These are phyloP conservation scores for Cryptococcus floricola DNA, from an alignment of 1,284 basidiomycete genomes.

Conservation along the genomic window DNA sequence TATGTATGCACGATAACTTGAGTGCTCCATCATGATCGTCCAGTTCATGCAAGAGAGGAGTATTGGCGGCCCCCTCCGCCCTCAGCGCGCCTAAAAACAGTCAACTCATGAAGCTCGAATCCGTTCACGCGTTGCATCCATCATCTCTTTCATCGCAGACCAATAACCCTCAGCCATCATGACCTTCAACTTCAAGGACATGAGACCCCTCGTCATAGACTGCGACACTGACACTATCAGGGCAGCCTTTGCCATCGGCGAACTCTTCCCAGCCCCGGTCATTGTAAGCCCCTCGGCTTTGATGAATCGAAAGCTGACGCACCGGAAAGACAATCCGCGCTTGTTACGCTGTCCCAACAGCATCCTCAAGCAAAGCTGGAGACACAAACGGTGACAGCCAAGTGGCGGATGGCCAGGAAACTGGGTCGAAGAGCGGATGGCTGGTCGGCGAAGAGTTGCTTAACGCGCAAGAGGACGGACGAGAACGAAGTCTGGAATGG, in stretches of 20 bases:
- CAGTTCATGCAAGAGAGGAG: too few relatives aligned
- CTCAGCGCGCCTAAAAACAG: neutral
- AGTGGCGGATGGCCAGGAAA: slow-evolving; percentile 10
- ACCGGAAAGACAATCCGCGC: slow-evolving; percentile 24
- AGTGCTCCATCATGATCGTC: too few relatives aligned
- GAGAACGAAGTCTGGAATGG: slow-evolving; percentile 62
- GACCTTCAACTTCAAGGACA: slow-evolving; percentile 21
- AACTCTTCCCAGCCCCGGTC: slow-evolving; percentile 31
- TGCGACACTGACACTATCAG: slow-evolving; percentile 37
- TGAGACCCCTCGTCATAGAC: slow-evolving; percentile 33
- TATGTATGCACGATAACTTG: neutral
- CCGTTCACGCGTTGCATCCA: neutral
- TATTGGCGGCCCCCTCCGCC: too few relatives aligned
- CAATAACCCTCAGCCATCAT: slow-evolving; percentile 6
- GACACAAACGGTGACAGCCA: slow-evolving; percentile 10
- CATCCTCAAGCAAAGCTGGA: slow-evolving; percentile 3
- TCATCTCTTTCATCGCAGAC: neutral
- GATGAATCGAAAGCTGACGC: neutral
- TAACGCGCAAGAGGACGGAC: slow-evolving; percentile 61
- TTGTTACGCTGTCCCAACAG: slow-evolving; percentile 33
- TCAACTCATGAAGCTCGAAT: neutral
- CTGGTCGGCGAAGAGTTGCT: slow-evolving; percentile 77
- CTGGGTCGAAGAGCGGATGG: slow-evolving; percentile 61
- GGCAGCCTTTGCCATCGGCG: slow-evolving; percentile 32
- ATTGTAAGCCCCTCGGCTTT: slow-evolving; percentile 20